Conservation (phyloP, 2,329 filamentous ascomycete genomes). For the Ascochyta viciae-villosae region DNA sequence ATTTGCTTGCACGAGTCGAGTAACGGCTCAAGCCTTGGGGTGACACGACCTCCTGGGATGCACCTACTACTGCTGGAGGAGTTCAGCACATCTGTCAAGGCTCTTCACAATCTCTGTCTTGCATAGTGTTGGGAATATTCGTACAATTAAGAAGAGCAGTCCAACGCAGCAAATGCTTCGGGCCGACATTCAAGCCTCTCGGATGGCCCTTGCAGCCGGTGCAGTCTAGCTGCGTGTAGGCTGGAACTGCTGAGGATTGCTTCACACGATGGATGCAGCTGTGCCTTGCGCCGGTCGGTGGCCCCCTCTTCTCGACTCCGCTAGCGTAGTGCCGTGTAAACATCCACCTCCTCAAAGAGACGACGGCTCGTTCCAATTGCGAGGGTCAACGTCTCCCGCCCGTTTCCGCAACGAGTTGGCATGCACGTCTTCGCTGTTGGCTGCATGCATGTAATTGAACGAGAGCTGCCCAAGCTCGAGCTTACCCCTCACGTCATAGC, state of each 20-base stretch:
- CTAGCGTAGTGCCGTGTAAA: constrained; percentile 14
- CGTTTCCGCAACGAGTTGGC: constrained; percentile 18
- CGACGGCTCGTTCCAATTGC: constrained; percentile 16
- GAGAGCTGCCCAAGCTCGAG: constrained; percentile 22
- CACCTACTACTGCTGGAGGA: no score
- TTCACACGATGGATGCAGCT: constrained; percentile 19
- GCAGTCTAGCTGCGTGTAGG: constrained; percentile 13
- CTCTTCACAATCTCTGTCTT: no score
- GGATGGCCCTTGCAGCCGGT: background rate
- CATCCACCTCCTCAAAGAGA: constrained; percentile 2
- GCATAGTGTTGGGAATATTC: background rate
- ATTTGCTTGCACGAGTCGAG: no score
- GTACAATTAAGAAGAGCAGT: background rate
- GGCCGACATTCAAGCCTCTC: constrained; percentile 3
- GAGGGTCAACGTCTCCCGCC: constrained; percentile 16
- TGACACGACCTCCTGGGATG: no score
- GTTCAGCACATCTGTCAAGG: no score
- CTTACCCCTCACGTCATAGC: constrained; percentile 29
- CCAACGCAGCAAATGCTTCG: background rate
- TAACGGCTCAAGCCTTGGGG: no score
- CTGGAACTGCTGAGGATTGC: constrained; percentile 9
- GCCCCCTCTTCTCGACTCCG: constrained; percentile 19
- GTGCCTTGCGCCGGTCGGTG: constrained; percentile 10
- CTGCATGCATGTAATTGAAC: constrained; percentile 22
- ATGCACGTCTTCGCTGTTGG: constrained; percentile 17